Evolutionary conservation across 371 early-diverging fungal species (phyloP).

Genomic region (Nosema muscidifuracis): DNA sequence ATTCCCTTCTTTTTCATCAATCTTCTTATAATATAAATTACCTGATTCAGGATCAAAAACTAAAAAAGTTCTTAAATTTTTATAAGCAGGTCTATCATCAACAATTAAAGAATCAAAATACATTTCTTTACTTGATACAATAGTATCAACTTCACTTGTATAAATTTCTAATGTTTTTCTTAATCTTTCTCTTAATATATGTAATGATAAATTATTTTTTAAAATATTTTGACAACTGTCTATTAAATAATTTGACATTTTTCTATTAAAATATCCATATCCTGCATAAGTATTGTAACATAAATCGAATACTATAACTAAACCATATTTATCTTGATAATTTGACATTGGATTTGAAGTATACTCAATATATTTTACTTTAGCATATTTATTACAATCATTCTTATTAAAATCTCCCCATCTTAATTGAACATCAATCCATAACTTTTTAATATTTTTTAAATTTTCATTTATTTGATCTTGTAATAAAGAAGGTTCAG

Average conservation of each 20-base stretch:
- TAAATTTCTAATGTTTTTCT: slow-evolving; percentile 92
- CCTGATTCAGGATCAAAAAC: slow-evolving; percentile 96
- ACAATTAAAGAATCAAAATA: slow-evolving; percentile 19
- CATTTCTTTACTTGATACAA: slow-evolving; percentile 8
- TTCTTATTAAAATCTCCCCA: slow-evolving; percentile 98
- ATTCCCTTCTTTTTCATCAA: slow-evolving; percentile 90
- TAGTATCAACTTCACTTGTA: slow-evolving; percentile 62
- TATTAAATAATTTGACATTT: slow-evolving; percentile 69
- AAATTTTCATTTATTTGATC: not conserved
- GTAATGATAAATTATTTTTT: slow-evolving; percentile 89
- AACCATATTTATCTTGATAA: slow-evolving; percentile 89
- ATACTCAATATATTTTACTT: slow-evolving; percentile 91
- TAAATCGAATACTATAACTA: slow-evolving; percentile 87
- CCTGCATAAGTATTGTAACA: slow-evolving; percentile 76
- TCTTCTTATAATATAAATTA: slow-evolving; percentile 91
- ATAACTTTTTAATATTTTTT: slow-evolving; percentile 84
- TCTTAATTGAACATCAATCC: slow-evolving; percentile 90
- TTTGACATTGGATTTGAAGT: slow-evolving; percentile 89
- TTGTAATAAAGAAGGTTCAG: slow-evolving; percentile 79
- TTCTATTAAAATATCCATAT: slow-evolving; percentile 65
- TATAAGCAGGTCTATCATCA: slow-evolving; percentile 51
- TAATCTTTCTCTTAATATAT: slow-evolving; percentile 91
- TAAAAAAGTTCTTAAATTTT: slow-evolving; percentile 85
- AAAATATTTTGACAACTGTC: slow-evolving; percentile 78
- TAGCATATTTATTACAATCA: slow-evolving; percentile 90